Evolutionary conservation across 768 basidiomycete species (phyloP), one percentile per base, ranked within the genome.

Genomic region (Coprinellus aureogranulatus): DNA sequence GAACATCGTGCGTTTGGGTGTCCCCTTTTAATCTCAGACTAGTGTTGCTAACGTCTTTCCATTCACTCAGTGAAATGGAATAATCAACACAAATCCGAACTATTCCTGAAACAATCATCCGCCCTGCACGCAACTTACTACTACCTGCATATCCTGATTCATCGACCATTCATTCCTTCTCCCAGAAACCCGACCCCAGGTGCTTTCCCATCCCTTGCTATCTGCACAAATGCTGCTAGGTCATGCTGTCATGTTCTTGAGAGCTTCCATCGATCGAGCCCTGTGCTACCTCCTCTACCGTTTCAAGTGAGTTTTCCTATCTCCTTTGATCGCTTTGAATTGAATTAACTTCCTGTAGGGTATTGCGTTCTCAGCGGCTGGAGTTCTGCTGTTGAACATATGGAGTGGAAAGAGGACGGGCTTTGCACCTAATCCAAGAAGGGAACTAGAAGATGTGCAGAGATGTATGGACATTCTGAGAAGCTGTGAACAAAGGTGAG

Each of bases 191-290:
- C 69, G 10, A 62, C 63, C 9, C 67, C 71, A 4, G 59, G 68
- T 1, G 65, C 70, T 0, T 79, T 86, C 50, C 86, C 88, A 73
- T 65, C 90, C 0, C 75, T 93, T 30, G 89, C 89, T 0, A 92
- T 94, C 53, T 93, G 91, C 68, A 85, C 87, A n/a, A 93, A 92
- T 59, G 86, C 92, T 0, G 89, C 92, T 1, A 77, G 90, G 8
- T 90, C 89, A 1, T 87, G 82, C 58, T 82, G 81, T 39, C 89
- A 88, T 65, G 80, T 94, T 27, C 68, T 89, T 20, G 89, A 92
- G 71, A 60, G 72, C 52, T 73, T 76, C 60, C 71, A 77, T 48
- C 70, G 65, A 57, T 68, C 74, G 11, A 65, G 70, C 26, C 57
- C 64, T 4, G 58, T 34, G 14, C 34, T 74, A 34, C 75, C 75